phyloP scores from a whole-genome alignment of 2,329 filamentous ascomycete genomes.

The Fusarium chuoi region DNA sequence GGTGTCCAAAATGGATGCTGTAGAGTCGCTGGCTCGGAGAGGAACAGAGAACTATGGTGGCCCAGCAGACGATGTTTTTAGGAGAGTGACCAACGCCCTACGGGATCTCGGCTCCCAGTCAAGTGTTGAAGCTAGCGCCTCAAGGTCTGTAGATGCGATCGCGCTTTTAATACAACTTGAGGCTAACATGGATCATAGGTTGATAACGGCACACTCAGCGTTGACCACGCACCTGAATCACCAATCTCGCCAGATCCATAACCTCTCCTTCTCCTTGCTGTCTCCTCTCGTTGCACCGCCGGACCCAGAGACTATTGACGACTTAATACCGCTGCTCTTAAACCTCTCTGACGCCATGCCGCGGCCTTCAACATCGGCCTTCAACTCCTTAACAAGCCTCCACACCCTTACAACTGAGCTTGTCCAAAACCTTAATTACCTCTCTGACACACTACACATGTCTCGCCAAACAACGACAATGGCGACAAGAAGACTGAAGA shows the following conservation, averaged over 20 bases:
- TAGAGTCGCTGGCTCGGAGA: slow-evolving; percentile 75
- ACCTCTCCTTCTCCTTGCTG: slow-evolving; percentile 75
- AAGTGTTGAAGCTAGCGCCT: slow-evolving; percentile 76
- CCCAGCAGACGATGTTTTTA: slow-evolving; percentile 72
- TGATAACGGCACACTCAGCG: slow-evolving; percentile 80
- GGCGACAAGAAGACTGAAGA: slow-evolving; percentile 81
- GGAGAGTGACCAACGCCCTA: slow-evolving; percentile 74
- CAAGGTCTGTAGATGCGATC: slow-evolving; percentile 61
- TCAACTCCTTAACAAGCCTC: slow-evolving; percentile 74
- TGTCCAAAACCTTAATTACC: slow-evolving; percentile 81
- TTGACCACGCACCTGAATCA: slow-evolving; percentile 79
- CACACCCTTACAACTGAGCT: slow-evolving; percentile 78
- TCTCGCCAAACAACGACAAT: slow-evolving; percentile 86
- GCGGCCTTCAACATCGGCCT: slow-evolving; percentile 68
- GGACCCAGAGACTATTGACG: slow-evolving; percentile 72
- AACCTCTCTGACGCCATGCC: slow-evolving; percentile 75
- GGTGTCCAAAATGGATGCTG: slow-evolving; percentile 75
- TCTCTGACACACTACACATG: slow-evolving; percentile 95
- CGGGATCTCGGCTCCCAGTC: slow-evolving; percentile 79
- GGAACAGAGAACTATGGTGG: slow-evolving; percentile 74
- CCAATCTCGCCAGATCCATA: slow-evolving; percentile 80
- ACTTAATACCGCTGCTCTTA: slow-evolving; percentile 74
- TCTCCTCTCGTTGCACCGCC: slow-evolving; percentile 74
- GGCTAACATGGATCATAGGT: slow-evolving; percentile 56
- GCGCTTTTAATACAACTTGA: background rate